Evolutionary conservation across 768 basidiomycete genomes (phyloP).

Genomic region (Russula ochroleuca): DNA sequence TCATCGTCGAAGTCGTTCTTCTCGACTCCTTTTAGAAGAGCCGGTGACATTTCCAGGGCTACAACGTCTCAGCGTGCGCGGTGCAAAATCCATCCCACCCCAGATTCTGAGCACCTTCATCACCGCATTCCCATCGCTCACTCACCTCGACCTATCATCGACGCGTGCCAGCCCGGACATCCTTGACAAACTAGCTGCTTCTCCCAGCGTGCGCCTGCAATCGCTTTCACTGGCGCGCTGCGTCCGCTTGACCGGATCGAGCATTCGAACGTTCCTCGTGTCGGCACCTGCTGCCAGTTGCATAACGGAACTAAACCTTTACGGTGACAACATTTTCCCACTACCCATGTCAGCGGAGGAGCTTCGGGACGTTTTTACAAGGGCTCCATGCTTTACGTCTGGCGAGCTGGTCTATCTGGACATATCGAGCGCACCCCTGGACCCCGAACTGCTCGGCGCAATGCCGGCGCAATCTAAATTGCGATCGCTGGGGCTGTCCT

Average conservation of each 20-base stretch:
- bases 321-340: constrained; percentile 80
- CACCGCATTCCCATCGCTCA: constrained; percentile 77
- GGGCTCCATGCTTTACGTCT: constrained; percentile 74
- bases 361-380: constrained; percentile 58
- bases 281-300: constrained; percentile 57
- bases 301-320: constrained; percentile 78
- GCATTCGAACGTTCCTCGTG: constrained; percentile 70
- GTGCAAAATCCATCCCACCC: constrained; percentile 72
- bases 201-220: constrained; percentile 60
- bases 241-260: constrained; percentile 73
- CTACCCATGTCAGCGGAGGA: constrained; percentile 67
- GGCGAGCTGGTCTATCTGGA: constrained; percentile 84
- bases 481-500: constrained; percentile 85
- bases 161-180: constrained; percentile 80
- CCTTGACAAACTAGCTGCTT: constrained; percentile 59
- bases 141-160: constrained; percentile 51
- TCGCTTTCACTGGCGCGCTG: constrained; percentile 86
- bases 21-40: constrained; percentile 44
- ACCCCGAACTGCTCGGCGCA: constrained; percentile 44
- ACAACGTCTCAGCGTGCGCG: constrained; percentile 74
- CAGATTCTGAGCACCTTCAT: constrained; percentile 68
- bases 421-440: constrained; percentile 74
- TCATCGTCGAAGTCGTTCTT: constrained; percentile 32
- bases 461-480: constrained; percentile 67
- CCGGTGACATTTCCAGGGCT: constrained; percentile 62